Conservation (phyloP, 192 early-diverging fungal species). For the Entomortierella parvispora region DNA sequence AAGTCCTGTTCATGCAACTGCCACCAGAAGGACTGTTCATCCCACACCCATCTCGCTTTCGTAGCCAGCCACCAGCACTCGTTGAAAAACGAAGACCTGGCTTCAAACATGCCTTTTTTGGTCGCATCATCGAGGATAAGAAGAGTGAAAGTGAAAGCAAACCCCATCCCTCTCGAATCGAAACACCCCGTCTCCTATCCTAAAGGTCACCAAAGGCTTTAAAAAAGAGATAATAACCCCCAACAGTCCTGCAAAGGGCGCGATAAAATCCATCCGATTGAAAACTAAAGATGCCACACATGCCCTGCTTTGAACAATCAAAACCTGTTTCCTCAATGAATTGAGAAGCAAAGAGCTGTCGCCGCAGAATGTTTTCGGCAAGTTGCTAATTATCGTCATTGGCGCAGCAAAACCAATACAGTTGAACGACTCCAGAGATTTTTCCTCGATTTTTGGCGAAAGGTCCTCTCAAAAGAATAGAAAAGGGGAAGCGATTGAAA, state of each 20-base stretch:
- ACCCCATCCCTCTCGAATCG: neutral
- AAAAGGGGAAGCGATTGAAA: neutral
- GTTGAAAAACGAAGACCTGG: neutral
- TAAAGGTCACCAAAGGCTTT: neutral
- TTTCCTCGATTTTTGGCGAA: neutral
- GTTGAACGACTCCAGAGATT: neutral
- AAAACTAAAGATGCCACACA: slow-evolving; percentile 48
- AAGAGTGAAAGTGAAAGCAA: neutral
- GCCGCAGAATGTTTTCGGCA: slow-evolving; percentile 17
- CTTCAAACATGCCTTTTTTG: slow-evolving; percentile 51
- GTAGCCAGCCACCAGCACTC: too few species aligned
- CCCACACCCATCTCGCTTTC: too few species aligned
- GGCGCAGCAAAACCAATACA: slow-evolving; percentile 40
- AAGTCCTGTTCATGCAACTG: too few species aligned
- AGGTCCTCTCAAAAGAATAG: neutral
- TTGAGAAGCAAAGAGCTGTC: too few species aligned
- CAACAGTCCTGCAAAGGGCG: slow-evolving; percentile 29
- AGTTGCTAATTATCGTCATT: slow-evolving; percentile 38
- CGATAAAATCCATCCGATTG: slow-evolving; percentile 52
- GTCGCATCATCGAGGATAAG: slow-evolving; percentile 39
- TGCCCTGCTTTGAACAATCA: neutral
- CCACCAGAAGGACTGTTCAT: too few species aligned
- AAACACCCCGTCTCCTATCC: neutral
- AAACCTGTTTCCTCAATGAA: too few species aligned
- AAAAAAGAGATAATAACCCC: slow-evolving; percentile 9